Base-by-base conservation (phyloP, 2,329 filamentous ascomycete genomes). In the Xylaria sp. region DNA sequence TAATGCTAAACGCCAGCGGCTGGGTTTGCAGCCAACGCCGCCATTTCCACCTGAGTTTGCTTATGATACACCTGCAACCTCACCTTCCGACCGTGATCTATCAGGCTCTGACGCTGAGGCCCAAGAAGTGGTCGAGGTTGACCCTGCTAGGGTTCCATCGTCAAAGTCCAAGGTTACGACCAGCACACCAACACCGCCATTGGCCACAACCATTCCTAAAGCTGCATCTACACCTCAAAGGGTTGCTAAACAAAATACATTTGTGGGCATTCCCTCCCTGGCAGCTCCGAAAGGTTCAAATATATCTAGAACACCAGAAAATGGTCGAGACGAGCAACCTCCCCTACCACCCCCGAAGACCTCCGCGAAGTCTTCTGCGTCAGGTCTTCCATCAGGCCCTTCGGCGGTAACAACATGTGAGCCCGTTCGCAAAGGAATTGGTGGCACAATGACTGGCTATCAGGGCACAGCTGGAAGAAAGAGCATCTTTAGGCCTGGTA, bases 1-100 rank as follows among this genome's bases (percentile, higher is more conserved):
- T 23, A 86, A 87, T 61, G 74, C 70, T 25, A 83, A 80, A 72
- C 81, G 85, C n/a, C 72, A 72, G 43, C 76, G 74, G 52, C 75
- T 80, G 4, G 83, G 83, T 10, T 58, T 82, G 5, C 68, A 74
- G 5, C 53, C 70, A 55, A 78, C 75, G 4, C 28, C 46, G 3
- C 75, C 73, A 9, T 67, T 73, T 12, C 68, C 68, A 60, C 52
- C 56, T 25, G 61, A 63, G 20, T 50, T 58, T 30, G n/a, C 2
- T 12, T 45, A 60, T 6, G 55, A 57, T 45, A 48, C 46, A 1
- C 23, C 70, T 62, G 39, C 55, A 43, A 34, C 64, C 63, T 46
- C 72, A 58, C 46, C 69, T 61, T 18, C 34, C 10, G 60, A 70
- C 1, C 63, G 71, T 8, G 62, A 70, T 48, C 67, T 70, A 28